Percentiles rank a stretch among this genome's conserved stretches.
phyloP scores from a whole-genome alignment of 805 yeast species.

The Candida dendrica region DNA sequence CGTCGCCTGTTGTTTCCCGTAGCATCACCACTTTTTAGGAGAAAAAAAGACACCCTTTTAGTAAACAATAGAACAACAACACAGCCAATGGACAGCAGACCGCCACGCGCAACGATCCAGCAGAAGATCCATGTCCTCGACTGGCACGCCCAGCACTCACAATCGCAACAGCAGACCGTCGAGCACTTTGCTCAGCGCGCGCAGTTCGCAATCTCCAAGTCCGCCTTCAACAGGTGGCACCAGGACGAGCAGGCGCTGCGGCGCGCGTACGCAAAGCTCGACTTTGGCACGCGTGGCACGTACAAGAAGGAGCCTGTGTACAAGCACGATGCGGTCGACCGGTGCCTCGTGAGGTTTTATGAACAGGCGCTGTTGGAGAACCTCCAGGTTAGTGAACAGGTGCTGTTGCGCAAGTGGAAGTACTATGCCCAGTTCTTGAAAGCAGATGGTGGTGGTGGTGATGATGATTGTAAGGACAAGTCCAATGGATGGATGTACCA shows the following conservation, averaged over 20 bases:
- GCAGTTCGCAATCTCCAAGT: constrained; percentile 29
- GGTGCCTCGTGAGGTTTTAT: constrained; percentile 28
- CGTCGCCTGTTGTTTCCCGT: no score
- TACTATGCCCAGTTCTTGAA: constrained; percentile 5
- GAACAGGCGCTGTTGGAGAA: constrained; percentile 28
- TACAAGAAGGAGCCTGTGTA: constrained; percentile 26
- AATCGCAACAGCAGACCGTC: constrained; percentile 29
- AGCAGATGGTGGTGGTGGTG: no score
- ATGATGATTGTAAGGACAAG: no score
- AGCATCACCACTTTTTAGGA: no score
- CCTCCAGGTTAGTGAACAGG: constrained; percentile 20
- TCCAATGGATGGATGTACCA: constrained; percentile 36
- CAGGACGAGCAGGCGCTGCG: constrained; percentile 25
- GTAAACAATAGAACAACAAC: no score
- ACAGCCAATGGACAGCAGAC: no score
- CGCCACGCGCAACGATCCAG: constrained; percentile 29
- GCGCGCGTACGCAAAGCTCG: constrained; percentile 19
- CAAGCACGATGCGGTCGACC: constrained; percentile 26
- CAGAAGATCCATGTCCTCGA: constrained; percentile 29
- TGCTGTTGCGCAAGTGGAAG: constrained; percentile 25
- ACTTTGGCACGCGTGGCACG: constrained; percentile 18
- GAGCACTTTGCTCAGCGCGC: constrained; percentile 22
- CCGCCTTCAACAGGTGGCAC: constrained; percentile 34
- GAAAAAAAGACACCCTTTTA: no score
- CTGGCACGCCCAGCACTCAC: constrained; percentile 26